Evolutionary conservation across 345 rosid genomes (phyloP).

Genomic region (Corchorus olitorius): DNA sequence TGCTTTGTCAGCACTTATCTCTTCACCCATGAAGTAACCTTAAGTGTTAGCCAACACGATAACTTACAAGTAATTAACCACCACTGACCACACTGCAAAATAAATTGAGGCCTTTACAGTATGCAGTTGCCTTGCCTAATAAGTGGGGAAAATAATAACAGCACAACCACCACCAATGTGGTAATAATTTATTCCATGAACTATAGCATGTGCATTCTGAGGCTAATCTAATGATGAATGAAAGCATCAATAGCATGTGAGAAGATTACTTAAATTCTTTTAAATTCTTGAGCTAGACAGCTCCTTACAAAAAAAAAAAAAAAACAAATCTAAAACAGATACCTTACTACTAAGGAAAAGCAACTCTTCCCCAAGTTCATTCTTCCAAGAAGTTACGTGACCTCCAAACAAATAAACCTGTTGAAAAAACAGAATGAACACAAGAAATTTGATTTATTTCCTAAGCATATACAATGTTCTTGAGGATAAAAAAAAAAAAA

Average conservation of each 20-base stretch:
- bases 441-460: neutral
- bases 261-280: neutral
- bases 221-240: neutral
- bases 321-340: neutral
- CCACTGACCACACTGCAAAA: neutral
- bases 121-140: neutral
- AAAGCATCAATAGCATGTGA: neutral
- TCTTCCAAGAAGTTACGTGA: conserved; percentile 91
- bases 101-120: neutral
- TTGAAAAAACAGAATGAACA: neutral
- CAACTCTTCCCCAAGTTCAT: conserved; percentile 72
- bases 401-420: conserved; percentile 83
- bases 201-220: neutral
- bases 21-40: neutral
- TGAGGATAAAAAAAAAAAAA: neutral
- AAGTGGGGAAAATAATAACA: conserved; percentile 3
- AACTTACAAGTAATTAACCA: conserved; percentile 1
- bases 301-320: conserved; percentile 2
- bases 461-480: neutral
- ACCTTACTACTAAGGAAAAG: conserved; percentile 88
- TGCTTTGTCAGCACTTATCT: neutral
- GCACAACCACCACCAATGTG: neutral
- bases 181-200: neutral
- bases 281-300: neutral
- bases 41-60: neutral